Conservation (phyloP, 805 yeast species). For the Ogataea philodendri region DNA sequence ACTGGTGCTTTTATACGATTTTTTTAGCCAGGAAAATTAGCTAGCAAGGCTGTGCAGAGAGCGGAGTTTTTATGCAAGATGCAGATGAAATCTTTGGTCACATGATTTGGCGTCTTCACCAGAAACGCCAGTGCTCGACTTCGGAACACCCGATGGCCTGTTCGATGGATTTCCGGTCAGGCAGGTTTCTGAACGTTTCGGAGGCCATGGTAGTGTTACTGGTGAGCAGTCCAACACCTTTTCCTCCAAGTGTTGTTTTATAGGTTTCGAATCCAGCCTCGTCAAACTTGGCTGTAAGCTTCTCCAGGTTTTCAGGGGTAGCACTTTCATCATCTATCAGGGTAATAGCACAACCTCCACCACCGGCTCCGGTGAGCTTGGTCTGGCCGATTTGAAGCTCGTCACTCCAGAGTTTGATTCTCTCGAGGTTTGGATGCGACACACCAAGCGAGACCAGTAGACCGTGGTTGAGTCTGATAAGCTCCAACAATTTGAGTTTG, state of each 20-base stretch:
- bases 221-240: slow-evolving; percentile 67
- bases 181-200: slow-evolving; percentile 39
- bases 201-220: slow-evolving; percentile 24
- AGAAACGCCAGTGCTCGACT: slow-evolving; percentile 54
- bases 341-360: slow-evolving; percentile 98
- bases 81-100: too few species aligned
- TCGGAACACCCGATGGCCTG: slow-evolving; percentile 42
- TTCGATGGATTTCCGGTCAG: slow-evolving; percentile 49
- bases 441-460: slow-evolving; percentile 83
- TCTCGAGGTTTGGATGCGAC: slow-evolving; percentile 87
- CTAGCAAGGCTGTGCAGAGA: neutral
- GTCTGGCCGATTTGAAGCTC: slow-evolving; percentile 73
- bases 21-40: slow-evolving; percentile 4
- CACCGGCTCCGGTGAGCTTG: slow-evolving; percentile 97
- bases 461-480: slow-evolving; percentile 85
- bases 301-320: slow-evolving; percentile 32
- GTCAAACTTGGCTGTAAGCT: slow-evolving; percentile 38
- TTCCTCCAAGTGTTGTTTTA: slow-evolving; percentile 83
- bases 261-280: slow-evolving; percentile 66
- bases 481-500: slow-evolving; percentile 48
- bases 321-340: slow-evolving; percentile 52
- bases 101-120: too few species aligned
- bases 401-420: slow-evolving; percentile 65
- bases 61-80: slow-evolving; percentile 9
- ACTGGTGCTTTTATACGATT: slow-evolving; percentile 1